Conservation (phyloP, 495 filamentous ascomycete genomes). For the Penicillium canariense region DNA sequence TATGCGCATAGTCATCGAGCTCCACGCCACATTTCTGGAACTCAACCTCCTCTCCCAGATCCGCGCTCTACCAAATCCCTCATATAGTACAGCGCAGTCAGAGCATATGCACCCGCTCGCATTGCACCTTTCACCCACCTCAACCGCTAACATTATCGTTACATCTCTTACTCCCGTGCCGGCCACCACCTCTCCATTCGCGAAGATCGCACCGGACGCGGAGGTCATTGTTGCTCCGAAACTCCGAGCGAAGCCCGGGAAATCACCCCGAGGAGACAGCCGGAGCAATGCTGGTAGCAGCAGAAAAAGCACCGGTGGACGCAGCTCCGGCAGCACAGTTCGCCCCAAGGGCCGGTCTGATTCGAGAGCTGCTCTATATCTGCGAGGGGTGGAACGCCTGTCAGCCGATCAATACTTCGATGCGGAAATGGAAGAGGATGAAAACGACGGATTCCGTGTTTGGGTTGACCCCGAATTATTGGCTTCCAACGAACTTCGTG, state of each 20-base stretch:
- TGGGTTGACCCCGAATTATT: slow-evolving; percentile 83
- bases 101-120: slow-evolving; percentile 74
- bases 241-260: slow-evolving; percentile 57
- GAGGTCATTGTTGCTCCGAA: slow-evolving; percentile 98
- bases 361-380: slow-evolving; percentile 61
- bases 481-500: slow-evolving; percentile 63
- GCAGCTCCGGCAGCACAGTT: slow-evolving; percentile 67
- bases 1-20: slow-evolving; percentile 69
- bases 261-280: slow-evolving; percentile 55
- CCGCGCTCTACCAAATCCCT: slow-evolving; percentile 84
- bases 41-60: slow-evolving; percentile 92
- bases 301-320: slow-evolving; percentile 68
- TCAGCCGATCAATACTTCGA: slow-evolving; percentile 73
- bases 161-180: slow-evolving; percentile 74
- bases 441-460: slow-evolving; percentile 64
- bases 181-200: slow-evolving; percentile 68
- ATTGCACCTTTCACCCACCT: slow-evolving; percentile 91
- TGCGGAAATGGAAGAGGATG: slow-evolving; percentile 43
- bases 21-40: slow-evolving; percentile 92
- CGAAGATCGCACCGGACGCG: slow-evolving; percentile 88
- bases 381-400: slow-evolving; percentile 72
- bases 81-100: slow-evolving; percentile 49
- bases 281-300: slow-evolving; percentile 68
- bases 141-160: slow-evolving; percentile 86
- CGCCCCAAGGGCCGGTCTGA: slow-evolving; percentile 58